phyloP scores from a whole-genome alignment of 176 grass and related monocot genomes.

The Hordeum vulgare region MorexV3_pseudomolecules_assembly NC_058518.1:438148713-438149212 shows the following conservation, averaged over 20 bases:
- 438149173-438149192: slow-evolving; percentile 65
- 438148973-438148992: slow-evolving; percentile 47
- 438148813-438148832: slow-evolving; percentile 48
- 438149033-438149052: slow-evolving; percentile 64
- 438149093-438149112: slow-evolving; percentile 58
- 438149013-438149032: slow-evolving; percentile 64
- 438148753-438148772: slow-evolving; percentile 48
- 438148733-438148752: slow-evolving; percentile 23
- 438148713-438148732: background rate
- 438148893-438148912: slow-evolving; percentile 53
- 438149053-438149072: slow-evolving; percentile 59
- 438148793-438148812: slow-evolving; percentile 71
- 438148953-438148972: slow-evolving; percentile 60
- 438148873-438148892: slow-evolving; percentile 71
- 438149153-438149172: slow-evolving; percentile 41
- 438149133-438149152: slow-evolving; percentile 73
- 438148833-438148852: slow-evolving; percentile 59
- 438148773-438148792: slow-evolving; percentile 45
- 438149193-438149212: slow-evolving; percentile 46
- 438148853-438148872: slow-evolving; percentile 55
- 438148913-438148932: slow-evolving; percentile 67
- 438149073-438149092: slow-evolving; percentile 56
- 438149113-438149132: slow-evolving; percentile 75
- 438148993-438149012: slow-evolving; percentile 51
- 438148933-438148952: slow-evolving; percentile 68